Conservation (phyloP, 2,329 filamentous ascomycete genomes). For the Xylariales sp. region DNA sequence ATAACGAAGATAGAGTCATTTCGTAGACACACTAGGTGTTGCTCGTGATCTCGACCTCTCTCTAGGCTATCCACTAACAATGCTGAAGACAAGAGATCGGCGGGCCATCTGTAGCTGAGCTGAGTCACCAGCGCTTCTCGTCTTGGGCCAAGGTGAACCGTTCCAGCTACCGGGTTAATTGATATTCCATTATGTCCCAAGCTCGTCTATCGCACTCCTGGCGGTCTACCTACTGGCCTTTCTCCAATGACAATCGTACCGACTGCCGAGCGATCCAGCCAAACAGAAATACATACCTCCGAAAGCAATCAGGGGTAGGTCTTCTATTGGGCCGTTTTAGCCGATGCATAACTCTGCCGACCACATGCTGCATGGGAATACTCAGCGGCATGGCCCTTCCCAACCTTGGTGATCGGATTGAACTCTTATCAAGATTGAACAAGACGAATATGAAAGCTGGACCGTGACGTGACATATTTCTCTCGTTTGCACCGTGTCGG, state of each 20-base stretch:
- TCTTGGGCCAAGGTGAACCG: constrained; percentile 9
- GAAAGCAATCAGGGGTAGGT: background rate
- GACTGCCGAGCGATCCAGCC: constrained; percentile 26
- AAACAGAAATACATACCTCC: background rate
- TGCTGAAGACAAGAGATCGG: constrained; percentile 5
- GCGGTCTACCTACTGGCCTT: constrained; percentile 1
- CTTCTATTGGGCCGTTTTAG: constrained; percentile 27
- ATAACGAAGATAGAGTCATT: constrained; percentile 3
- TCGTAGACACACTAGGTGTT: constrained; percentile 6
- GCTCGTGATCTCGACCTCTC: constrained; percentile 7
- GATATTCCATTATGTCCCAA: constrained; percentile 18
- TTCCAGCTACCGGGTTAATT: constrained; percentile 29
- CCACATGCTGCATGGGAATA: background rate
- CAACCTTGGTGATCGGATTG: background rate
- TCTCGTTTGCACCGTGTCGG: background rate
- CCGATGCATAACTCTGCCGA: constrained; percentile 11
- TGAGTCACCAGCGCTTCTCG: background rate
- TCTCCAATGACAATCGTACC: constrained; percentile 26
- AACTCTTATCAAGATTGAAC: background rate
- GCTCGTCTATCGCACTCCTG: background rate
- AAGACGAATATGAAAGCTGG: background rate
- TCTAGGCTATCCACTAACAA: background rate
- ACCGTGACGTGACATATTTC: background rate
- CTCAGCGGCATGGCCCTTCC: background rate
- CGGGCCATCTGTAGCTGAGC: constrained; percentile 7